phyloP scores from a whole-genome alignment of 2,329 filamentous ascomycete genomes.

The Rhynchosporium agropyri region DNA sequence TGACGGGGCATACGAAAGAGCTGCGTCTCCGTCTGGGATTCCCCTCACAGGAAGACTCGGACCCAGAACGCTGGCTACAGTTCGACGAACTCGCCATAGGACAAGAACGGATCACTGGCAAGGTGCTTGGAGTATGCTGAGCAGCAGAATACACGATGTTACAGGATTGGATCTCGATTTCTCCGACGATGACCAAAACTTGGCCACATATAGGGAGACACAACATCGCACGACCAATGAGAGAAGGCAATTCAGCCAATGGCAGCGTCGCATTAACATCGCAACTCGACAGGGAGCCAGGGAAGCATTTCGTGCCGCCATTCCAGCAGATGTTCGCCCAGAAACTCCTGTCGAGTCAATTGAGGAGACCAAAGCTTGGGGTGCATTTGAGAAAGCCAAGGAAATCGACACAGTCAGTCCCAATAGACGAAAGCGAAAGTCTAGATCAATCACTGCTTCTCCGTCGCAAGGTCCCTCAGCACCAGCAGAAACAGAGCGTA shows the following conservation, averaged over 20 bases:
- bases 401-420: conserved; percentile 60
- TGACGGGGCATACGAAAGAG: conserved; percentile 46
- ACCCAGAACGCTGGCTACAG: conserved; percentile 59
- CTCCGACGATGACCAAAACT: conserved; percentile 68
- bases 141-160: conserved; percentile 64
- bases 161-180: conserved; percentile 80
- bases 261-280: conserved; percentile 82
- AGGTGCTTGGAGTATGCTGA: conserved; percentile 74
- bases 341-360: conserved; percentile 65
- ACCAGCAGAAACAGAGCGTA: conserved; percentile 72
- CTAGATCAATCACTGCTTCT: conserved; percentile 69
- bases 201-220: conserved; percentile 57
- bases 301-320: conserved; percentile 71
- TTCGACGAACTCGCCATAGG: conserved; percentile 58
- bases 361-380: conserved; percentile 87
- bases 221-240: conserved; percentile 53
- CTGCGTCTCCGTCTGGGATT: conserved; percentile 41
- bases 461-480: conserved; percentile 60
- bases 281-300: conserved; percentile 77
- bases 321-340: conserved; percentile 60
- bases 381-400: conserved; percentile 82
- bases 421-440: conserved; percentile 72
- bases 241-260: conserved; percentile 65
- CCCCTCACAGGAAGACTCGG: conserved; percentile 31
- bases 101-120: conserved; percentile 85